phyloP scores from a whole-genome alignment of 1,139 yeast genomes.

The Lodderomyces elongisporus region DNA sequence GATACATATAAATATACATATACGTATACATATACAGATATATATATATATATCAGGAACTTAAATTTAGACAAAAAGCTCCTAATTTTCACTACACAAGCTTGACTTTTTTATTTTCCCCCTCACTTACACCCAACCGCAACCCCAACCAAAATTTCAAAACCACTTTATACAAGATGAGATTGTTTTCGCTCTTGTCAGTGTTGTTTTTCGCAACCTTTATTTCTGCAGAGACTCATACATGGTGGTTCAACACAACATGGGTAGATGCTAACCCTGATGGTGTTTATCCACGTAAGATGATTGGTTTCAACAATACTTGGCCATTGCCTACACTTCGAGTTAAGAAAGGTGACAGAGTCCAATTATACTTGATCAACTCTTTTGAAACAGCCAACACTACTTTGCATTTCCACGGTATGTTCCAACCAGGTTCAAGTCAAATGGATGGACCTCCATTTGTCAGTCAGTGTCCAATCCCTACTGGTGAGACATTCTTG shows the following conservation, averaged over 20 bases:
- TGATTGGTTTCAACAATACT: conserved; percentile 63
- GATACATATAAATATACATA: too few relatives aligned
- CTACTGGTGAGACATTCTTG: conserved; percentile 56
- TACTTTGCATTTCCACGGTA: conserved; percentile 73
- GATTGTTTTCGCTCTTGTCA: conserved; percentile 5
- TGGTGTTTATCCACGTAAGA: conserved; percentile 43
- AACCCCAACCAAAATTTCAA: too few relatives aligned
- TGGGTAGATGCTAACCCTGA: conserved; percentile 68
- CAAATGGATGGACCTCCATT: conserved; percentile 78
- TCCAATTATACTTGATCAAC: conserved; percentile 54
- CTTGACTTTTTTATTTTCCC: too few relatives aligned
- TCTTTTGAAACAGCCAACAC: conserved; percentile 51
- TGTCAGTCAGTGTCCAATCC: conserved; percentile 75
- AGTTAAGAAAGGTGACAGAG: conserved; percentile 59
- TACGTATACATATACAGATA: too few relatives aligned
- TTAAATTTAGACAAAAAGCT: too few relatives aligned
- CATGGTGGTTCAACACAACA: conserved; percentile 48
- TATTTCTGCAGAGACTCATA: conserved; percentile 42
- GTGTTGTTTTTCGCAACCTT: conserved; percentile 8
- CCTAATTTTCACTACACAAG: too few relatives aligned
- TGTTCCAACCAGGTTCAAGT: conserved; percentile 55
- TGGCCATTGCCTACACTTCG: conserved; percentile 75
- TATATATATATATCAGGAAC: too few relatives aligned
- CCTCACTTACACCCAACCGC: too few relatives aligned
- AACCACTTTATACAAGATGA: conserved; percentile 3